Evolutionary conservation across 73 alveolate genomes (phyloP).

Genomic region (Paramecium biaurelia): DNA sequence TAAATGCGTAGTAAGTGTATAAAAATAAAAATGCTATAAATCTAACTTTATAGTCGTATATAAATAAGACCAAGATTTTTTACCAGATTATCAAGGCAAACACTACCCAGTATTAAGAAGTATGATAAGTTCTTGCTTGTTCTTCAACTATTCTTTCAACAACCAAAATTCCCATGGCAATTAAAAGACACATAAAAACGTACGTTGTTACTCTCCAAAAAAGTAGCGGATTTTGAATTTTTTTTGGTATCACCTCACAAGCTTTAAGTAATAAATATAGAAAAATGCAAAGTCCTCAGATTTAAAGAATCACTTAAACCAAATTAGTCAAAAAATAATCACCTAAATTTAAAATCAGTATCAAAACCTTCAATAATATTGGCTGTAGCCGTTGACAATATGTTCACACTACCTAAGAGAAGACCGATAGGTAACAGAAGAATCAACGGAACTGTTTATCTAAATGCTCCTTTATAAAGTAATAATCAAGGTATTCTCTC

Average conservation of each 20-base stretch:
- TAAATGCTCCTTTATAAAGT: conserved; percentile 37
- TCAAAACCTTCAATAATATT: background rate
- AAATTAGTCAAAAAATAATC: background rate
- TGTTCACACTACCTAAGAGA: background rate
- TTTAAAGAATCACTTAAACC: background rate
- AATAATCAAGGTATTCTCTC: conserved; percentile 22
- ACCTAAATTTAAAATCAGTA: background rate
- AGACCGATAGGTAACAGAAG: background rate
- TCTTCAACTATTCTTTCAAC: background rate
- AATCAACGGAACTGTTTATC: background rate
- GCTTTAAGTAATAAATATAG: background rate
- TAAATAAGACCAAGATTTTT: background rate
- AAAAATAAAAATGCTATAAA: background rate
- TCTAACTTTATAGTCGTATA: background rate
- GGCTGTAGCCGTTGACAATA: background rate
- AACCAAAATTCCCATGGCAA: background rate
- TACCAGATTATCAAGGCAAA: conserved; percentile 20
- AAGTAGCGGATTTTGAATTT: background rate
- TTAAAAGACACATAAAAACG: background rate
- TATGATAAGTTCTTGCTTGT: conserved; percentile 16
- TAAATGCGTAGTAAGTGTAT: conserved; percentile 17
- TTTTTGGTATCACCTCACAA: conserved; percentile 4
- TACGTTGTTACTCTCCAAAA: background rate
- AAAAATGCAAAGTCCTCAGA: background rate
- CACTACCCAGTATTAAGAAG: conserved; percentile 32